These are phyloP conservation scores for Prunus mira DNA, from an alignment of 306 rosid genomes.

Conservation along the genomic window DNA sequence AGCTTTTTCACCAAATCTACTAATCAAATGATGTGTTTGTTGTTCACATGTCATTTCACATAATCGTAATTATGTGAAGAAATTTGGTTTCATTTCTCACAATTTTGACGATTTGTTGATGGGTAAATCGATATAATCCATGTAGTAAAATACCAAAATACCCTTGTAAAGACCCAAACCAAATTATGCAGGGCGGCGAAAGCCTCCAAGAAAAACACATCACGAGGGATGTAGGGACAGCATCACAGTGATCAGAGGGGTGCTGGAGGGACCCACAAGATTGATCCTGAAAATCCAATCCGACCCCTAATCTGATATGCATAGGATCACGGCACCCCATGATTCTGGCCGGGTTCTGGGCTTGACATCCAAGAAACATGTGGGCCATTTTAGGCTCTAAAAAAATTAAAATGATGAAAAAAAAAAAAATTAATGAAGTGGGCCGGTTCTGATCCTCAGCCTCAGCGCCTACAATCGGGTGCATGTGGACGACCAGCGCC, in stretches of 20 bases:
- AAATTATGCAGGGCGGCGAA: neutral
- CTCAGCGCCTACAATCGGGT: conserved; percentile 3
- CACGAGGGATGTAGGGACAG: conserved; percentile 46
- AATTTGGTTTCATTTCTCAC: too few species aligned
- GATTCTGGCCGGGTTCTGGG: conserved; percentile 15
- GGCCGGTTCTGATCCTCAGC: conserved; percentile 31
- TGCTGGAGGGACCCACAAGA: conserved; percentile 5
- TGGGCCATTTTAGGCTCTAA: conserved; percentile 13
- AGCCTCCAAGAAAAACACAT: conserved; percentile 27
- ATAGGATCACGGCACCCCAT: neutral
- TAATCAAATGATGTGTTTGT: too few species aligned
- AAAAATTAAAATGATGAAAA: neutral
- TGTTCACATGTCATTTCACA: too few species aligned
- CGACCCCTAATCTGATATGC: neutral
- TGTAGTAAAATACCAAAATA: neutral
- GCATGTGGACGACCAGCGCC: conserved; percentile 30
- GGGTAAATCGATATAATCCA: too few species aligned
- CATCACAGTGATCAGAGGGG: neutral
- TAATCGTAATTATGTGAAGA: too few species aligned
- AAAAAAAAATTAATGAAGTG: neutral
- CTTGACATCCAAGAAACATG: conserved; percentile 12
- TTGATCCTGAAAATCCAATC: conserved; percentile 18
- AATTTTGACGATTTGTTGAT: too few species aligned
- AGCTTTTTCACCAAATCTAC: too few species aligned
- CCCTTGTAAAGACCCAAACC: neutral